These are phyloP conservation scores for Aspergillus terreus DNA, from an alignment of 2,329 filamentous ascomycete species.

Conservation along the genomic window DNA sequence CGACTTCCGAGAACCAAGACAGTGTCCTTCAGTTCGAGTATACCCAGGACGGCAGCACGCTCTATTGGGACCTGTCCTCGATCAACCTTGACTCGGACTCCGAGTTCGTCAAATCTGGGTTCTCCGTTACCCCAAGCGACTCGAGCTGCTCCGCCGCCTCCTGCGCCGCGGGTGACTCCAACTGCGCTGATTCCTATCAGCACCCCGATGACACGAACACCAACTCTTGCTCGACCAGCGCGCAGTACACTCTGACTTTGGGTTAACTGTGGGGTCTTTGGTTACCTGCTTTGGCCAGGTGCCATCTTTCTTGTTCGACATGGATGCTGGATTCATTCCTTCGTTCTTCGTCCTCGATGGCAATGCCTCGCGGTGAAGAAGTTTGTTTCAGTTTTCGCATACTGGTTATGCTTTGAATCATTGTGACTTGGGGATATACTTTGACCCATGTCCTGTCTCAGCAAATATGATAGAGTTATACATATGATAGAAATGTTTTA, in stretches of 20 bases:
- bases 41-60: slow-evolving; percentile 19
- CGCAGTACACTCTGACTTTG: slow-evolving; percentile 37
- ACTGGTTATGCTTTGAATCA: too few species aligned
- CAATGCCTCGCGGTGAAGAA: too few species aligned
- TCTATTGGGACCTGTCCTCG: slow-evolving; percentile 31
- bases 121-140: slow-evolving; percentile 23
- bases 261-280: slow-evolving; percentile 11
- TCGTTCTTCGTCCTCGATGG: background rate
- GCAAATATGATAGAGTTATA: too few species aligned
- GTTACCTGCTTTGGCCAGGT: background rate
- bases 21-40: slow-evolving; percentile 33
- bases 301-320: background rate
- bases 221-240: slow-evolving; percentile 17
- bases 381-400: too few species aligned
- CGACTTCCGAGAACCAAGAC: slow-evolving; percentile 14
- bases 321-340: background rate
- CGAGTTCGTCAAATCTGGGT: slow-evolving; percentile 20
- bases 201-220: slow-evolving; percentile 26
- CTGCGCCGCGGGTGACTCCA: slow-evolving; percentile 22
- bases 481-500: too few species aligned
- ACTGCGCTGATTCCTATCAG: slow-evolving; percentile 27
- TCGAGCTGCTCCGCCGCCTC: slow-evolving; percentile 18
- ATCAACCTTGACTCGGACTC: slow-evolving; percentile 24
- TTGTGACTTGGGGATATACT: too few species aligned
- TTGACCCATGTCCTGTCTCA: too few species aligned